phyloP scores from a whole-genome alignment of 805 yeast species.

The Pichia cephalocereana region DNA sequence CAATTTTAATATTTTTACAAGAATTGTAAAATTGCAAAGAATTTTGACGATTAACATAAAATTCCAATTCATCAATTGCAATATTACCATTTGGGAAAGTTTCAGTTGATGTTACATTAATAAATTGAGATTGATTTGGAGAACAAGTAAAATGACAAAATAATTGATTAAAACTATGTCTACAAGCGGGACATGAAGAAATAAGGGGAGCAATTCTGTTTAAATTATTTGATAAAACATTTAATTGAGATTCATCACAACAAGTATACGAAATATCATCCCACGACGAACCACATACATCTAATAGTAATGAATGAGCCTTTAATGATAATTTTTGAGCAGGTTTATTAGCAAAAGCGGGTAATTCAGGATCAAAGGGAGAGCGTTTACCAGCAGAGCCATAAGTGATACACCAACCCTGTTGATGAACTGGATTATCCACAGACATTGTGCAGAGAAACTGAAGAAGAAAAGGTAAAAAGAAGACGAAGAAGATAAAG shows the following conservation, averaged over 20 bases:
- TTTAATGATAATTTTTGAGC: constrained; percentile 41
- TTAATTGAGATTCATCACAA: constrained; percentile 59
- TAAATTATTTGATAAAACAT: constrained; percentile 45
- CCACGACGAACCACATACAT: constrained; percentile 71
- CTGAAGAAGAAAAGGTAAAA: no score
- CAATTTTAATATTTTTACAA: constrained; percentile 81
- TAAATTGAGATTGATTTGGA: constrained; percentile 67
- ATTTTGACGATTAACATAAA: constrained; percentile 52
- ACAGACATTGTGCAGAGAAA: no score
- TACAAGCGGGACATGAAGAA: constrained; percentile 91
- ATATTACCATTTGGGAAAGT: constrained; percentile 39
- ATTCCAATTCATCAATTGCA: constrained; percentile 64
- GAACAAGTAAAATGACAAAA: constrained; percentile 90
- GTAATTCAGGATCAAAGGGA: constrained; percentile 69
- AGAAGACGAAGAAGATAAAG: no score
- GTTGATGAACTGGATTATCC: constrained; percentile 19
- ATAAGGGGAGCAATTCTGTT: constrained; percentile 72
- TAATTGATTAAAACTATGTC: constrained; percentile 70
- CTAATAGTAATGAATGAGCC: constrained; percentile 36
- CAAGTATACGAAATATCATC: constrained; percentile 43
- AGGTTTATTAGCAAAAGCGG: constrained; percentile 54
- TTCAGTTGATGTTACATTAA: constrained; percentile 52
- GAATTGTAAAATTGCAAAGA: constrained; percentile 69
- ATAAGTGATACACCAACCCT: constrained; percentile 47
- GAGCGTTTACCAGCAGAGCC: constrained; percentile 69